Percentiles rank a stretch among this genome's conserved stretches.
Evolutionary conservation across 805 yeast genomes (phyloP).

Genomic region (Kodamaea leandrae): DNA sequence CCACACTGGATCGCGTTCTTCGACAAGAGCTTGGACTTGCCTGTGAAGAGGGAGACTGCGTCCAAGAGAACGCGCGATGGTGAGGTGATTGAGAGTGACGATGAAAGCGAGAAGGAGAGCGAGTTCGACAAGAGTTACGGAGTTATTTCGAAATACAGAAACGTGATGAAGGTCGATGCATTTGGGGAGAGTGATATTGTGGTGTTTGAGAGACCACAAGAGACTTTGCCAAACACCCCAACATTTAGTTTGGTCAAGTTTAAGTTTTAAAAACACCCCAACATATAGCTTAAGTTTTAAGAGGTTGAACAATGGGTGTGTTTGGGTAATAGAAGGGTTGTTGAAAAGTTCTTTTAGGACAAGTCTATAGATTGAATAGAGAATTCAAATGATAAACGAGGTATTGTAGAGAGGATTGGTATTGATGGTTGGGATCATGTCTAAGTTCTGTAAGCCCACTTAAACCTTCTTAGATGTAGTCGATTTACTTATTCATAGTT

Average conservation of each 20-base stretch:
- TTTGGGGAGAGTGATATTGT: slow-evolving; percentile 52
- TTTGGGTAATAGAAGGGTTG: too few species aligned
- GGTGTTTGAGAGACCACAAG: slow-evolving; percentile 73
- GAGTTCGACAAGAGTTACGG: slow-evolving; percentile 52
- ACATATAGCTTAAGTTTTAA: too few species aligned
- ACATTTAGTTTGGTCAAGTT: slow-evolving; percentile 65
- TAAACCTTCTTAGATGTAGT: too few species aligned
- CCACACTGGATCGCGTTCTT: slow-evolving; percentile 76
- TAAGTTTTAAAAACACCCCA: too few species aligned
- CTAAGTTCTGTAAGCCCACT: too few species aligned
- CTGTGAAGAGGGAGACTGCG: slow-evolving; percentile 35
- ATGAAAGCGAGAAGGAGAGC: slow-evolving; percentile 26
- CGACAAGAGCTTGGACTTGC: slow-evolving; percentile 59
- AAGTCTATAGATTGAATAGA: too few species aligned
- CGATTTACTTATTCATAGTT: too few species aligned
- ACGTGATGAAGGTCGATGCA: slow-evolving; percentile 59
- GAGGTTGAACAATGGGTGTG: too few species aligned
- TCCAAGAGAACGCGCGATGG: slow-evolving; percentile 48
- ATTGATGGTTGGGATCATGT: too few species aligned
- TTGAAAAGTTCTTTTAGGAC: too few species aligned
- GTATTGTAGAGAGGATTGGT: too few species aligned
- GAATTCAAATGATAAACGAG: too few species aligned
- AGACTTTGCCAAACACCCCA: slow-evolving; percentile 53
- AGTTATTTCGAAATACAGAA: slow-evolving; percentile 72
- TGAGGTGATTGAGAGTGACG: slow-evolving; percentile 31